Conservation (phyloP, 495 filamentous ascomycete species). For the Endocarpon pusillum region DNA sequence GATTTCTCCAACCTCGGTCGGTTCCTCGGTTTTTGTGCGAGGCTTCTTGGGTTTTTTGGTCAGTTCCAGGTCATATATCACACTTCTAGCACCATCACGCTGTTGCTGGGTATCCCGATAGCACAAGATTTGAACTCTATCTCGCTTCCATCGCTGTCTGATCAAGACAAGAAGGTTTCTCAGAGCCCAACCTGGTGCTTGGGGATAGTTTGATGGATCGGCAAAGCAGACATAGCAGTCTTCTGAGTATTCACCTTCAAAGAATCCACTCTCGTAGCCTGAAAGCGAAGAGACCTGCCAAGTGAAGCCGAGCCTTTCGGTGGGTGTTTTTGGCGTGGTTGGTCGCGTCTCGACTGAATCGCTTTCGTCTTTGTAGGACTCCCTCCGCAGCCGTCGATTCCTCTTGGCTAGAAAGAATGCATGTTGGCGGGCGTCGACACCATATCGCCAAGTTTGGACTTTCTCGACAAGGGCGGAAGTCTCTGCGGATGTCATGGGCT, state of each 20-base stretch:
- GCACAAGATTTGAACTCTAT: constrained; percentile 69
- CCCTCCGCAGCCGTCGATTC: constrained; percentile 1
- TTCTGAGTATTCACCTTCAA: constrained; percentile 43
- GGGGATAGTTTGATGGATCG: constrained; percentile 77
- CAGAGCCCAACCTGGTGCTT: constrained; percentile 80
- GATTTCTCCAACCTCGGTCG: constrained; percentile 14
- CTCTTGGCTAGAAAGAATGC: constrained; percentile 74
- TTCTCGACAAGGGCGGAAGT: constrained; percentile 56
- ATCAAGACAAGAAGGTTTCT: constrained; percentile 77
- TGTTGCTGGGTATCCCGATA: constrained; percentile 67
- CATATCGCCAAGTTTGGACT: constrained; percentile 74
- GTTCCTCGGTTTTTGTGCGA: constrained; percentile 7
- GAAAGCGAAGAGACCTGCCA: constrained; percentile 66
- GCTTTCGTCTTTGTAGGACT: constrained; percentile 7
- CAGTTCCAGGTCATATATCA: constrained; percentile 52
- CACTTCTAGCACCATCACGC: constrained; percentile 62
- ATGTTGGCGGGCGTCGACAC: constrained; percentile 60
- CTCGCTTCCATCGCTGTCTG: constrained; percentile 62
- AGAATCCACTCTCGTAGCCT: constrained; percentile 76
- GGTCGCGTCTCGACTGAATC: constrained; percentile 13
- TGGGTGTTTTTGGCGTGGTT: constrained; percentile 21
- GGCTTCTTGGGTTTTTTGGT: no score
- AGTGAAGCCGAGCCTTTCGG: constrained; percentile 33
- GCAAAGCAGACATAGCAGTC: constrained; percentile 75
- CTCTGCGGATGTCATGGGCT: constrained; percentile 43